Evolutionary conservation across 805 yeast species (phyloP), one percentile per base, ranked within the genome.

Genomic region (Debaryomyces tyrocola): DNA sequence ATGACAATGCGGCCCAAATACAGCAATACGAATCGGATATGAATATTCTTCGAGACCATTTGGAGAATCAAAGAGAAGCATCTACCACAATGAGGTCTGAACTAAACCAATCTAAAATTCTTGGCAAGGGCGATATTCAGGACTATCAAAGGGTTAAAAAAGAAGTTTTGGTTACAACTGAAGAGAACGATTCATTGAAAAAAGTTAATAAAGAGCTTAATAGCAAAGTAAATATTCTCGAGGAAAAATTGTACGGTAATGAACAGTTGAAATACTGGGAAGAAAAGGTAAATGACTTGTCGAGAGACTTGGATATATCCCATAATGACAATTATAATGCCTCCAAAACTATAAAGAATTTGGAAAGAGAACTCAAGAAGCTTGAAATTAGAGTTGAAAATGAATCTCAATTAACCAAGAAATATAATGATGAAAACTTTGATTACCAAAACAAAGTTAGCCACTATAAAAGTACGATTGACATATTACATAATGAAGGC

Each of bases 141-240:
- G 75, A 68, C 42, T 72, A 66, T 51, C 70, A 64, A 43, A 63
- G 57, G 14, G 54, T 71, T 29, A 60, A 82, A 48, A 77, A 78
- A 38, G 81, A 81, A 39, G 75, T 78, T 34, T 67, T 84, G 46
- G 80, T 82, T 41, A 63, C 83, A 4, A 66, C 72, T 20, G 89
- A 87, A 61, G 94, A 87, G 58, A 85, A 84, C 56, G 83, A 82
- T 55, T 77, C 85, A 1, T 59, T 86, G 37, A 79, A 77, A 21
- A 83, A 74, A 50, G 75, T 74, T 48, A 82, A 84, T 54, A 64
- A 65, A 31, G 80, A 82, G 41, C 63, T 86, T 50, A 73, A 67
- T 43, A 46, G 49, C 12, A 78, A 79, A 52, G 67, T 80, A 9
- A 60, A 69, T 24, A 70, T 67, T 5, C 57, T 79, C 21, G 83